Conservation (phyloP, 73 alveolate species). For the Tetrahymena borealis region DNA sequence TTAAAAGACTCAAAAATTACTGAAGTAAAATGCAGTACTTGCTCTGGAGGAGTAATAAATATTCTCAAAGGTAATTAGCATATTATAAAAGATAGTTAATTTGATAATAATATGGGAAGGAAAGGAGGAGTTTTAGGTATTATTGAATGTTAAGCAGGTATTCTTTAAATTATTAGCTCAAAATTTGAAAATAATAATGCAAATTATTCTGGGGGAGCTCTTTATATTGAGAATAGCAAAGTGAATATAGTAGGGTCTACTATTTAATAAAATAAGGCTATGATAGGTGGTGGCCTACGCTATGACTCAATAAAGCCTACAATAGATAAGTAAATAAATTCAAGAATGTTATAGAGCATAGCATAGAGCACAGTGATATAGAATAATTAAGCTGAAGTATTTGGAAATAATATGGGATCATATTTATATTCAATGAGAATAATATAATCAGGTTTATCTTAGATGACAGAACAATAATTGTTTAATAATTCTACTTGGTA, state of each 20-base stretch:
- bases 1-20: not conserved
- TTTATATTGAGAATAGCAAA: not conserved
- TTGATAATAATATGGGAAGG: too few species aligned
- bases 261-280: not conserved
- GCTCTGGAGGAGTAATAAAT: not conserved
- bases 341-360: not conserved
- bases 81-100: too few species aligned
- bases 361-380: not conserved
- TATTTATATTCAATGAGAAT: not conserved
- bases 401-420: not conserved
- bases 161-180: too few species aligned
- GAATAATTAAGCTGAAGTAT: not conserved
- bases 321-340: not conserved
- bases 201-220: not conserved
- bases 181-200: not conserved
- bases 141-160: not conserved
- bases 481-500: not conserved
- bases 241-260: not conserved
- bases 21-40: not conserved
- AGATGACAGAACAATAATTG: not conserved
- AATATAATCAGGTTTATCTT: not conserved
- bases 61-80: not conserved
- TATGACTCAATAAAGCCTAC: not conserved
- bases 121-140: not conserved
- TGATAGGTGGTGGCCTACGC: not conserved